These are phyloP conservation scores for Fusarium cyanostomum DNA, from an alignment of 2,329 filamentous ascomycete genomes.

Conservation along the genomic window DNA sequence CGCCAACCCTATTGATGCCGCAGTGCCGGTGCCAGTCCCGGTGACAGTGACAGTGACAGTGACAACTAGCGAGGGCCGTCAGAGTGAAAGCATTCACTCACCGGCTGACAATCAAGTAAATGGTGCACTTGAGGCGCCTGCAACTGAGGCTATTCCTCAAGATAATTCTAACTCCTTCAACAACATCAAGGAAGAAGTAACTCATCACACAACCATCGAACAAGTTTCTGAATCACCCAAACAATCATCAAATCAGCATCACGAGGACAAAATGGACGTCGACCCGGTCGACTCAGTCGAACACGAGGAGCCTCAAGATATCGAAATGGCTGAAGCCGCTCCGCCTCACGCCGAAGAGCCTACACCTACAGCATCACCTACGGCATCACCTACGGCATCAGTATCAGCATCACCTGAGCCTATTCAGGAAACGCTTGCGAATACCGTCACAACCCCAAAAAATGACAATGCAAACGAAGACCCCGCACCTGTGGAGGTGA, in stretches of 20 bases:
- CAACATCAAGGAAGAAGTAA: conserved; percentile 26
- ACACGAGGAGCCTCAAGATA: conserved; percentile 22
- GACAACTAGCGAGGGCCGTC: conserved; percentile 5
- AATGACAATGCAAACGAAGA: neutral
- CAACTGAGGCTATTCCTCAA: conserved; percentile 11
- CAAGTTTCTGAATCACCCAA: conserved; percentile 13
- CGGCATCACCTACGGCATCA: neutral
- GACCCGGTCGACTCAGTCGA: conserved; percentile 29
- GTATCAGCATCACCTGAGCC: conserved; percentile 7
- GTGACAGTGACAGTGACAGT: conserved; percentile 1
- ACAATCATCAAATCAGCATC: neutral
- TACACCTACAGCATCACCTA: neutral
- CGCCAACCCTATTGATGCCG: neutral
- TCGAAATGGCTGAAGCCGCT: conserved; percentile 32
- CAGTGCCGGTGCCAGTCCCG: neutral
- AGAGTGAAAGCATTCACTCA: conserved; percentile 20
- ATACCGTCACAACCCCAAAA: conserved; percentile 3
- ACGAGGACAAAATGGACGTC: conserved; percentile 36
- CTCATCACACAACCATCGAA: conserved; percentile 11
- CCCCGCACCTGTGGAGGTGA: conserved; percentile 8
- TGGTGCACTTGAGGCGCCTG: conserved; percentile 1
- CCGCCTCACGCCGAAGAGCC: neutral
- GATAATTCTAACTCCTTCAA: conserved; percentile 10
- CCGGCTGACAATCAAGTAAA: conserved; percentile 18
- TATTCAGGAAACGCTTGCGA: conserved; percentile 1